A percentile compares a stretch with the other conserved stretches of the same genome.
Conservation (phyloP, 441 rosid genomes). For the Lepidium campestre region DNA sequence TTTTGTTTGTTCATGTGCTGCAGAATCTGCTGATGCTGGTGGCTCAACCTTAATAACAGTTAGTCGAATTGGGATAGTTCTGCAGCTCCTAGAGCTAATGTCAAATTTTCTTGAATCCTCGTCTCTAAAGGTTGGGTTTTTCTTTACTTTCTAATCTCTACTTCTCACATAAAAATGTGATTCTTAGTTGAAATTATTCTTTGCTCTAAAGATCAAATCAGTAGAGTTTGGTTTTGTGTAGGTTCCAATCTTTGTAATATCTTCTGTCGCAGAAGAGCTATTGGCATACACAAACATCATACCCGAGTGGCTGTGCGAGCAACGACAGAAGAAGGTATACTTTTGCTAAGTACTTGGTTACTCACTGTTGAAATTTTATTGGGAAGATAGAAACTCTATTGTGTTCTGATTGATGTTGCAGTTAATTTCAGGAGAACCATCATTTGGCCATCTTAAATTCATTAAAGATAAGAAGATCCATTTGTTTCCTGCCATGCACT, state of each 20-base stretch:
- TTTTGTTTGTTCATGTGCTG: conserved; percentile 59
- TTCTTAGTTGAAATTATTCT: neutral
- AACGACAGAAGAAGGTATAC: conserved; percentile 70
- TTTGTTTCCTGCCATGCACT: conserved; percentile 67
- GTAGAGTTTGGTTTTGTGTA: conserved; percentile 18
- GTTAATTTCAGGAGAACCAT: conserved; percentile 76
- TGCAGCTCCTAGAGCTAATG: conserved; percentile 68
- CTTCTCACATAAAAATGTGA: neutral
- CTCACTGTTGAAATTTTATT: neutral
- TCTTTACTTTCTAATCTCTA: neutral
- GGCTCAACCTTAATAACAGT: conserved; percentile 73
- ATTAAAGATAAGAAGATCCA: conserved; percentile 57
- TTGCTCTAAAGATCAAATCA: neutral
- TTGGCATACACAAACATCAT: conserved; percentile 60
- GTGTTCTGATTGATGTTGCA: conserved; percentile 34
- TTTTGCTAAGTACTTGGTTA: neutral
- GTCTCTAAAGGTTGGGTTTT: conserved; percentile 33
- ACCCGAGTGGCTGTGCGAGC: conserved; percentile 89
- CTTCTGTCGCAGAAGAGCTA: conserved; percentile 72
- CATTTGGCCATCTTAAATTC: conserved; percentile 59
- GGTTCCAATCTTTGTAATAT: conserved; percentile 78
- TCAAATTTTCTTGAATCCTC: conserved; percentile 46
- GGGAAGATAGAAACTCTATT: neutral
- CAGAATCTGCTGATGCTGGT: conserved; percentile 61
- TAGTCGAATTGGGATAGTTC: conserved; percentile 43